Base-by-base conservation (phyloP, 1,284 basidiomycete genomes). In the Sporisorium iseilematis-ciliati region DNA sequence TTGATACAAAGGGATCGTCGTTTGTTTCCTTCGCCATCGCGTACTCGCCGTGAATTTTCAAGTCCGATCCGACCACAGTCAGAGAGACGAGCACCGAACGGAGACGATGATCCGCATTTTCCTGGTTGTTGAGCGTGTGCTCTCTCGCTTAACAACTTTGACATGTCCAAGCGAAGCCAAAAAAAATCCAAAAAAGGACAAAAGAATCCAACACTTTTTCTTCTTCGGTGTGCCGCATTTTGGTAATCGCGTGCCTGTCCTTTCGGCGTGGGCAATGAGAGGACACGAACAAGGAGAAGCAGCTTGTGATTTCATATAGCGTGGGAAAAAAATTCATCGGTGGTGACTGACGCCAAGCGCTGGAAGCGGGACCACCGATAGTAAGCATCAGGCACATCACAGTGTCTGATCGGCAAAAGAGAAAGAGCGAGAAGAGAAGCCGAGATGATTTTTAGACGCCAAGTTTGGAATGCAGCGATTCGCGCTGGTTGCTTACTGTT, bases 401-500 rank as follows among this genome's bases (percentile, higher is more conserved):
- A 46, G 43, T 38, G 35, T 38, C 23, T 25, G 21, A 25, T 14
- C 21, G 23, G 12, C 43, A 25, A 12, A 46, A 8, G 43, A 21
- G 21, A 46, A 7, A 20, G 43, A 46, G 21, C 23, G 21, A 18
- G 26, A 14, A 40, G 35, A 40, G 21, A 23, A 42, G 23, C 6
- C 42, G 42, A 53, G 40, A 25, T 25, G 25, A 26, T 25, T 23
- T 23, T 14, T 5, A 55, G n/a, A 45, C 26, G 41, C 31, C 54
- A 46, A 35, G 54, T 56, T 56, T 56, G 54, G 54, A 56, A 56
- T 56, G 54, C 38, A 46, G 54, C 54, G 54, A 45, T 45, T 56
- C 54, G 42, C 54, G 42, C n/a, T 43, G 10, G 40, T 12, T 38
- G 48, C 38, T 40, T 16, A 10, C 40, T n/a, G 25, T 33, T 57